Evolutionary conservation across 2,329 filamentous ascomycete genomes (phyloP).

Genomic region (Paraconiothyrium sp.): DNA sequence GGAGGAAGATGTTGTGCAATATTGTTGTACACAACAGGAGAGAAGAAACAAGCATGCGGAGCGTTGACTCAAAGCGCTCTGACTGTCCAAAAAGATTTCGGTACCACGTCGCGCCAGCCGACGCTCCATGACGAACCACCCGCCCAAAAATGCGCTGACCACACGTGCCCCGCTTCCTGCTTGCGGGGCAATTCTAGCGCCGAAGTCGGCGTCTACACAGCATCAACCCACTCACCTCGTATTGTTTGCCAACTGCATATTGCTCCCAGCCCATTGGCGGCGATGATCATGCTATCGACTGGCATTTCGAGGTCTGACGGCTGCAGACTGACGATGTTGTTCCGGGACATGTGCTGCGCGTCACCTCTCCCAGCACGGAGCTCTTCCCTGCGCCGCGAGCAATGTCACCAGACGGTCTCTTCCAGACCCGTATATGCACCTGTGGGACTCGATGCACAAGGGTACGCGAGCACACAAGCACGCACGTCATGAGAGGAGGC

Average conservation of each 20-base stretch:
- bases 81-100: constrained; percentile 16
- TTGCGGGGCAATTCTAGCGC: constrained; percentile 12
- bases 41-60: neutral
- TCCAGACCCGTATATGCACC: neutral
- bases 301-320: neutral
- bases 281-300: neutral
- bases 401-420: neutral
- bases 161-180: constrained; percentile 6
- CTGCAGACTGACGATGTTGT: neutral
- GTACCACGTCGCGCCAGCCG: constrained; percentile 11
- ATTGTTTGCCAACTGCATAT: neutral
- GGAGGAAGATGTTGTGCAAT: neutral
- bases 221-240: neutral
- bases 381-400: neutral
- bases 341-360: neutral
- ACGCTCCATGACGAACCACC: constrained; percentile 19
- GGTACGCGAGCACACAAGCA: neutral
- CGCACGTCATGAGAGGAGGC: neutral
- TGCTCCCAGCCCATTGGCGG: constrained; percentile 1
- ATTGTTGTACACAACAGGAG: neutral
- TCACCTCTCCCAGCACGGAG: constrained; percentile 4
- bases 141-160: neutral
- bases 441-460: neutral
- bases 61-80: constrained; percentile 7
- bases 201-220: constrained; percentile 14